Percentiles rank a stretch among this genome's conserved stretches.
These are phyloP conservation scores for Plectranthus barbatus DNA, from an alignment of 257 asterid species.

Conservation along the genomic window DNA sequence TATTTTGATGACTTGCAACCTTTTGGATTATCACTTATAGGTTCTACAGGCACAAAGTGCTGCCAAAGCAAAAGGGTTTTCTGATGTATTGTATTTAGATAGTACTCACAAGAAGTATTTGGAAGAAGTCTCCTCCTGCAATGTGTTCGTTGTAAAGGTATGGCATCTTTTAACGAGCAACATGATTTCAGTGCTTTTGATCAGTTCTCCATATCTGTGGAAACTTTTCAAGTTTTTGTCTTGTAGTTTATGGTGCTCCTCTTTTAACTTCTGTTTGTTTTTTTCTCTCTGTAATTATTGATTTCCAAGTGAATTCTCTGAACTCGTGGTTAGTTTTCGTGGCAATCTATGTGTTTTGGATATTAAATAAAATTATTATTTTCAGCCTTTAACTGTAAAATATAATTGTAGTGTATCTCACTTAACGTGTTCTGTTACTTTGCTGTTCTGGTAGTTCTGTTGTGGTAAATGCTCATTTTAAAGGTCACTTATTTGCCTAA, in stretches of 20 bases:
- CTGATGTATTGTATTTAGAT: constrained; percentile 88
- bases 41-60: constrained; percentile 89
- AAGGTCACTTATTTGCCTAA: not conserved
- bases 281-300: not conserved
- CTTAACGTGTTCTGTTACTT: not conserved
- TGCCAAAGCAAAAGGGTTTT: constrained; percentile 88
- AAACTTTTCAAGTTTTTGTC: no score
- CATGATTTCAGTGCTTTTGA: not conserved
- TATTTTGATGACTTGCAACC: not conserved
- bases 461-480: not conserved
- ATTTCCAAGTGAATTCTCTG: not conserved
- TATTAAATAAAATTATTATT: not conserved
- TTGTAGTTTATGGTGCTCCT: no score
- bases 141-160: constrained; percentile 93
- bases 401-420: not conserved
- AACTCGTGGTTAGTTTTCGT: not conserved
- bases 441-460: not conserved
- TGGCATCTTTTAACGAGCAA: not conserved
- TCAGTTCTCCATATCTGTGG: not conserved
- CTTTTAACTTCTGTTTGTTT: no score
- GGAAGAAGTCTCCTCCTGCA: constrained; percentile 97
- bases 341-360: not conserved
- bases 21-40: constrained; percentile 24
- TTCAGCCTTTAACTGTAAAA: not conserved
- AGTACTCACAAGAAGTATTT: constrained; percentile 65